Base-by-base conservation (phyloP, 441 rosid species). In the Cnidoscolus chayamansa region DNA sequence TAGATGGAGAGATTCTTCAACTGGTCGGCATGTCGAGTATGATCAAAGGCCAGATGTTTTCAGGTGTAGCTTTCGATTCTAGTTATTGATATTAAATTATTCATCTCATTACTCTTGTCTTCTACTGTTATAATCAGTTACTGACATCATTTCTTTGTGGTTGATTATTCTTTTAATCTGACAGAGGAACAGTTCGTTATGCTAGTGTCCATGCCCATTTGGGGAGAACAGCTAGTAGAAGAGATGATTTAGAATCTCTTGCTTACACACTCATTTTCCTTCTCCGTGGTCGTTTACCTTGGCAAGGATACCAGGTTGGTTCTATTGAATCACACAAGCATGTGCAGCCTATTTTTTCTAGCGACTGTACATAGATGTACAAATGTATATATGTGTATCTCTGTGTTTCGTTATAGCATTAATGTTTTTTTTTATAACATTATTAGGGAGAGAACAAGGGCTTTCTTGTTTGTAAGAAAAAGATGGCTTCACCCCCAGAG, bases 161-260 rank as follows among this genome's bases (percentile, higher is more conserved):
- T 31, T 31, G n/a, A 31, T 30, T 6, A 57, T 57, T 57, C 30
- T 57, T 57, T 57, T 10, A 57, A 25, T 57, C 62, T 57, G 37
- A 4, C 85, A 92, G 97, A 81, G 98, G 97, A 79, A 94, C 97
- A 5, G 94, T 94, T 56, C 87, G 99, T 20, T 94, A 94, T 85
- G 99, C 97, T 62, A 90, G 99, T 78, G 99, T 83, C 0, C 99
- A 94, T 88, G 92, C 99, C 65, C 99, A 94, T 86, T 87, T 94
- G 63, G 99, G 99, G 55, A 87, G 99, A 85, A 94, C 96, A 16
- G 88, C 93, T 56, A 92, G 98, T 77, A 78, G 99, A 78, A 88
- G 99, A 79, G 99, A 95, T 84, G 99, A 95, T 80, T 78, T 95
- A 53, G 99, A 95, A 76, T 95, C 99, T 74, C 94, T 95, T 77